Conservation (phyloP, 495 filamentous ascomycete species). For the Jackrogersella minutella region DNA sequence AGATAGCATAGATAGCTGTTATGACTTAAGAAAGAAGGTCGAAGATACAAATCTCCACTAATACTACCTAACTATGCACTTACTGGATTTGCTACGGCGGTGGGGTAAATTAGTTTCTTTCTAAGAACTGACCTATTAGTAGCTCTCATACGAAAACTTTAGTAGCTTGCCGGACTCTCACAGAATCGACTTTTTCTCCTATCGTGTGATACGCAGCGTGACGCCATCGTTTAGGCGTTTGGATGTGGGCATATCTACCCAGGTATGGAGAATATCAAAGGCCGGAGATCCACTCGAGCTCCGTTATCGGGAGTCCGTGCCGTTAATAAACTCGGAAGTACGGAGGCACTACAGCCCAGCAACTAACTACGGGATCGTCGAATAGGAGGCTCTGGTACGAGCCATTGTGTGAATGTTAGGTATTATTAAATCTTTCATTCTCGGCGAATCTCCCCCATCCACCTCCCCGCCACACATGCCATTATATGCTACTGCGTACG, state of each 20-base stretch:
- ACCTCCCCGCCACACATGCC: conserved; percentile 2
- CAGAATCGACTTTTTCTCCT: conserved; percentile 1
- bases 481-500: conserved; percentile 29
- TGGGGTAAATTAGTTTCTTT: conserved; percentile 22
- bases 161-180: too few relatives aligned
- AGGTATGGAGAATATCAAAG: not conserved
- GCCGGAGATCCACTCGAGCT: conserved; percentile 23
- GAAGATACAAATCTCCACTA: conserved; percentile 21
- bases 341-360: not conserved
- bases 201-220: conserved; percentile 11
- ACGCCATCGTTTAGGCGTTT: conserved; percentile 22
- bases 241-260: not conserved
- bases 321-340: conserved; percentile 16
- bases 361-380: not conserved
- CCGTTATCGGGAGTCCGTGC: conserved; percentile 38
- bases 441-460: conserved; percentile 1
- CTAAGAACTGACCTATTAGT: conserved; percentile 1
- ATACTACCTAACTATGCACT: conserved; percentile 18
- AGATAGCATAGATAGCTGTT: not conserved
- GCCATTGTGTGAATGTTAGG: conserved; percentile 4
- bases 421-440: conserved; percentile 38
- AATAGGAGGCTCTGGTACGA: conserved; percentile 13
- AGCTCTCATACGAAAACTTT: not conserved
- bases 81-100: conserved; percentile 5
- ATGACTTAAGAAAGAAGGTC: conserved; percentile 3